phyloP scores from a whole-genome alignment of 2,329 filamentous ascomycete species.

The Taxawa tesnikishii region DNA sequence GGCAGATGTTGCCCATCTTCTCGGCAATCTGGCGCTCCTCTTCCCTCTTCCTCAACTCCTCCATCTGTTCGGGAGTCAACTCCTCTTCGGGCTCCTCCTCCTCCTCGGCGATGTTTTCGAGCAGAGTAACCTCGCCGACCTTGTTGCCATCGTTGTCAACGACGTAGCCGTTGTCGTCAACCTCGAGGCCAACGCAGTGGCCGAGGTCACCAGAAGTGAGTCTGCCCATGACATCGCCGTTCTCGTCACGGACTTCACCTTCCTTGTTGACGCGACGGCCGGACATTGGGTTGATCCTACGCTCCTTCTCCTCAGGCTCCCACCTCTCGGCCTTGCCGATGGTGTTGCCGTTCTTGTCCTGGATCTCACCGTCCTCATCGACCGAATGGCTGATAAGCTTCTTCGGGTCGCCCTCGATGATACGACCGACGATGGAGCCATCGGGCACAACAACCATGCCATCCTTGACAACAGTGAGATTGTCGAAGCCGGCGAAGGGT shows the following conservation, averaged over 20 bases:
- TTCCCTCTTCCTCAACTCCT: conserved; percentile 39
- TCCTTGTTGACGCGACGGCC: conserved; percentile 41
- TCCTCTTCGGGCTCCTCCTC: conserved; percentile 49
- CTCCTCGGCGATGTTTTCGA: conserved; percentile 44
- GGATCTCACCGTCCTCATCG: conserved; percentile 39
- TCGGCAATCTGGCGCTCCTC: conserved; percentile 65
- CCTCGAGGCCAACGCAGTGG: conserved; percentile 39
- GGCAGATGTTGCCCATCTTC: conserved; percentile 60
- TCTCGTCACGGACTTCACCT: conserved; percentile 39
- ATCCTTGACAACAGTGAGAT: conserved; percentile 44
- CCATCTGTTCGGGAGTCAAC: conserved; percentile 41
- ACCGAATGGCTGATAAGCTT: conserved; percentile 38
- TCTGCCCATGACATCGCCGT: conserved; percentile 36
- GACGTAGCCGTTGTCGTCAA: conserved; percentile 41
- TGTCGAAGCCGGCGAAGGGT: conserved; percentile 48
- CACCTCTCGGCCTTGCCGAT: conserved; percentile 41
- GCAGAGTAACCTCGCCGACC: conserved; percentile 49
- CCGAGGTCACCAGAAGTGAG: conserved; percentile 39
- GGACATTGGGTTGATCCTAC: conserved; percentile 48
- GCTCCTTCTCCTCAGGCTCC: conserved; percentile 41
- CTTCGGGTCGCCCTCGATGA: conserved; percentile 38
- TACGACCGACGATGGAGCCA: conserved; percentile 35
- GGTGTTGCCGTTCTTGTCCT: conserved; percentile 41
- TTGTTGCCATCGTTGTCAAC: conserved; percentile 47
- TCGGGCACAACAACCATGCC: conserved; percentile 37